Percentiles rank a stretch among this genome's conserved stretches.
Conservation (phyloP, 495 filamentous ascomycete genomes). For the Neurospora africana region DNA sequence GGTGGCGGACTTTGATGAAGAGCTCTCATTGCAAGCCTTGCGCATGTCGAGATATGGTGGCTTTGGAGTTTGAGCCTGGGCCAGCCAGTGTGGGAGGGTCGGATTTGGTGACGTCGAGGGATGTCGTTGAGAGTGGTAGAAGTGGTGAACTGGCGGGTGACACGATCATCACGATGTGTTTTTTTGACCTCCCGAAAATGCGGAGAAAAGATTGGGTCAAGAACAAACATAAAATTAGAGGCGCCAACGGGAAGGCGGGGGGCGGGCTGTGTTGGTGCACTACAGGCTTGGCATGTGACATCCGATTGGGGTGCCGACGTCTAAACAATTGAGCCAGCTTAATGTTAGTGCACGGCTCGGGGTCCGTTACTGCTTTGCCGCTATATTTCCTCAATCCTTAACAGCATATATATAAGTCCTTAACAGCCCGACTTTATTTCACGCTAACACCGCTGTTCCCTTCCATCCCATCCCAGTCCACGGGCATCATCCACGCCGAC, state of each 20-base stretch:
- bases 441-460: background rate
- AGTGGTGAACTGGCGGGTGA: background rate
- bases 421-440: background rate
- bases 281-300: background rate
- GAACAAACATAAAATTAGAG: background rate
- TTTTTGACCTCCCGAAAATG: background rate
- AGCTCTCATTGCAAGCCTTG: background rate
- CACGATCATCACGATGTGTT: background rate
- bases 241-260: background rate
- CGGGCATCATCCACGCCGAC: background rate
- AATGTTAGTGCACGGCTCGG: background rate
- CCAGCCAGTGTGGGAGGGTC: background rate
- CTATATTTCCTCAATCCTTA: rapidly evolving
- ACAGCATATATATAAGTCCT: background rate
- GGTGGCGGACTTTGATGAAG: background rate
- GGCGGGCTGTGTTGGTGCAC: background rate
- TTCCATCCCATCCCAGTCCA: background rate
- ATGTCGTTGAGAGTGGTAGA: background rate
- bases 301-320: background rate
- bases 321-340: background rate
- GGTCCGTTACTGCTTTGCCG: background rate
- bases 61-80: background rate
- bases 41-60: background rate
- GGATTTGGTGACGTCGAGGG: background rate
- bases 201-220: background rate